Evolutionary conservation across 2,329 filamentous ascomycete species (phyloP).

Genomic region (Verruconis gallopava): DNA sequence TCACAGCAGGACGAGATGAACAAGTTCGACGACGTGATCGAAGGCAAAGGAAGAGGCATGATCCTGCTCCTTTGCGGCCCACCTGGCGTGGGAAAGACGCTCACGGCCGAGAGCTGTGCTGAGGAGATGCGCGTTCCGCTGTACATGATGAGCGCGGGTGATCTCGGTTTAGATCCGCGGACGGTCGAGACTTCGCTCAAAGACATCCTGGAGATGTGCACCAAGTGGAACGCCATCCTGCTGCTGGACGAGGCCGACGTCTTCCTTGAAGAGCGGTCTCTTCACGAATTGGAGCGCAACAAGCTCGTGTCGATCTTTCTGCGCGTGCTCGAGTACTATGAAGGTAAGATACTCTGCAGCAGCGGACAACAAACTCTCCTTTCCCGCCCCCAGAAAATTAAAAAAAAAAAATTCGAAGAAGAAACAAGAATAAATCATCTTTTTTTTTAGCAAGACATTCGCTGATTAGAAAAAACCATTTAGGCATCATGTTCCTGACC

Average conservation of each 20-base stretch:
- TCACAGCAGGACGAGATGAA: slow-evolving; percentile 16
- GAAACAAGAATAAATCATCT: too few species aligned
- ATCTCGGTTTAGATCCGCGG: slow-evolving; percentile 32
- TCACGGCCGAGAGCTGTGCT: slow-evolving; percentile 38
- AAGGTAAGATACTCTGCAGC: slow-evolving; percentile 9
- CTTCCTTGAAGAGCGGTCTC: slow-evolving; percentile 15
- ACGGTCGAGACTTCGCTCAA: slow-evolving; percentile 33
- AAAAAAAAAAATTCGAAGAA: too few species aligned
- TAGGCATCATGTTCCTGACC: slow-evolving; percentile 22
- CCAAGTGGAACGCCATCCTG: slow-evolving; percentile 14
- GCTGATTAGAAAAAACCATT: slow-evolving; percentile 29
- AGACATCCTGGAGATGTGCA: slow-evolving; percentile 34
- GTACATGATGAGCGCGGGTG: slow-evolving; percentile 36
- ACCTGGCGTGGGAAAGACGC: slow-evolving; percentile 42
- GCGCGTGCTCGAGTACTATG: slow-evolving; percentile 17
- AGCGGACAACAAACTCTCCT: background rate
- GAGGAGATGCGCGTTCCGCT: slow-evolving; percentile 39
- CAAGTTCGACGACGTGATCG: slow-evolving; percentile 37
- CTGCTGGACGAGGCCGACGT: slow-evolving; percentile 16
- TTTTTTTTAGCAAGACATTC: slow-evolving; percentile 23
- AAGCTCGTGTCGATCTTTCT: slow-evolving; percentile 16
- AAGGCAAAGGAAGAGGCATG: slow-evolving; percentile 39
- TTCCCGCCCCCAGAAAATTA: background rate
- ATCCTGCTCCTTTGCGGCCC: slow-evolving; percentile 39
- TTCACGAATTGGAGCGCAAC: slow-evolving; percentile 12